phyloP scores from a whole-genome alignment of 305 asterid species.

The Rubia occidens region DNA sequence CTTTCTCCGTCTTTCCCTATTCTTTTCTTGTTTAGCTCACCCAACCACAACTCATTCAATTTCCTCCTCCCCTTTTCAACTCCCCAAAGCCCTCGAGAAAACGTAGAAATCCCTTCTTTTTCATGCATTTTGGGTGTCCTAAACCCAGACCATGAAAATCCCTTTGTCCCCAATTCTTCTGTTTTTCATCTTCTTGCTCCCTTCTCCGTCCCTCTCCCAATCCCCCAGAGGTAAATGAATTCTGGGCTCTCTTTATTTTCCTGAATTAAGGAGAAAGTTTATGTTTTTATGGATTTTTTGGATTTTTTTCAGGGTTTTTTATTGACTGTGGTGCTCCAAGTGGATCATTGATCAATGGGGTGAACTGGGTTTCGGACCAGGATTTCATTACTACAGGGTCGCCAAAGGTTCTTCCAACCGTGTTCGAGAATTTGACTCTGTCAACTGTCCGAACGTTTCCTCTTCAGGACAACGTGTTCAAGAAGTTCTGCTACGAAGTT shows the following conservation, averaged over 20 bases:
- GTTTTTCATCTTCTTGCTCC: not conserved
- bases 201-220: not conserved
- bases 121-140: not conserved
- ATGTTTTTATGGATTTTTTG: not conserved
- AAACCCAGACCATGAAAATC: not conserved
- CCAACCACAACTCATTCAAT: conserved; percentile 11
- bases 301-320: conserved; percentile 40
- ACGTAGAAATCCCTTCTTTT: not conserved
- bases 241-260: not conserved
- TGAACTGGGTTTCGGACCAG: conserved; percentile 54
- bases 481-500: conserved; percentile 75
- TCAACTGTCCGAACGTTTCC: conserved; percentile 70
- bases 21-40: conserved; percentile 11
- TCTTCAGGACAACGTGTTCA: conserved; percentile 35
- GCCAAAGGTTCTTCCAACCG: conserved; percentile 27
- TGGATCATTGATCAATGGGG: conserved; percentile 32
- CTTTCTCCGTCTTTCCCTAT: not conserved
- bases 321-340: conserved; percentile 66
- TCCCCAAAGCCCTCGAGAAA: not conserved
- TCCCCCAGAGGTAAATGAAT: conserved; percentile 9
- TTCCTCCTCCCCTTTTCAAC: not conserved
- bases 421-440: conserved; percentile 29
- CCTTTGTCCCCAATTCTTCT: not conserved
- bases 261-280: not conserved
- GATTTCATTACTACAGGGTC: conserved; percentile 44